A percentile compares a stretch with the other conserved stretches of the same genome.
Conservation (phyloP, 1,284 basidiomycete species). For the Cutaneotrichosporon cutaneum region DNA sequence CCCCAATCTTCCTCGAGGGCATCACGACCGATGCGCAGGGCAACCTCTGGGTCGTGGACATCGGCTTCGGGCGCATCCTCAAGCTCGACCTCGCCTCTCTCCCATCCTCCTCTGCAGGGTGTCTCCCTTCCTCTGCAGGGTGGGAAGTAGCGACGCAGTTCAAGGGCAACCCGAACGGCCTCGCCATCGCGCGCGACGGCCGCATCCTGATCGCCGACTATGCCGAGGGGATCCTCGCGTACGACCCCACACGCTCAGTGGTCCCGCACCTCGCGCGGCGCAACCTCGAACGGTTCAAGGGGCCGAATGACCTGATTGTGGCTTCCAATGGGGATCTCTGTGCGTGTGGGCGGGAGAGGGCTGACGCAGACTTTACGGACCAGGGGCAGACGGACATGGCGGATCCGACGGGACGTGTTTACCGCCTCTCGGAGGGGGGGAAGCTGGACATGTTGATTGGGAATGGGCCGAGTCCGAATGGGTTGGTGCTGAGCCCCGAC, state of each 20-base stretch:
- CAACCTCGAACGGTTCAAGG: neutral
- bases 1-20: conserved; percentile 3
- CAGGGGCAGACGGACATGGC: conserved; percentile 1
- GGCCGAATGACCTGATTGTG: neutral
- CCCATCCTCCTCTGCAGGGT: too few relatives aligned
- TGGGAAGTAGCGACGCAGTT: neutral
- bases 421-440: neutral
- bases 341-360: neutral
- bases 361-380: conserved; percentile 1
- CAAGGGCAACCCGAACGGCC: conserved; percentile 1
- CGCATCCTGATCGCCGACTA: neutral
- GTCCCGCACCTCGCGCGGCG: neutral
- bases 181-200: neutral
- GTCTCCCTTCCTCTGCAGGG: too few relatives aligned
- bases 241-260: neutral
- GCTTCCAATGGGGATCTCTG: neutral
- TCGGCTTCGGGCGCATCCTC: neutral
- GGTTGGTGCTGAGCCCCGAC: neutral
- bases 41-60: conserved; percentile 1
- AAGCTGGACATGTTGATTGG: neutral
- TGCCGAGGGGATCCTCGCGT: neutral
- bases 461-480: conserved; percentile 1
- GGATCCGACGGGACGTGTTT: neutral
- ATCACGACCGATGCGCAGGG: conserved; percentile 2
- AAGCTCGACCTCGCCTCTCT: neutral